Evolutionary conservation across 257 asterid genomes (phyloP).

Genomic region (Handroanthus guayacan): DNA sequence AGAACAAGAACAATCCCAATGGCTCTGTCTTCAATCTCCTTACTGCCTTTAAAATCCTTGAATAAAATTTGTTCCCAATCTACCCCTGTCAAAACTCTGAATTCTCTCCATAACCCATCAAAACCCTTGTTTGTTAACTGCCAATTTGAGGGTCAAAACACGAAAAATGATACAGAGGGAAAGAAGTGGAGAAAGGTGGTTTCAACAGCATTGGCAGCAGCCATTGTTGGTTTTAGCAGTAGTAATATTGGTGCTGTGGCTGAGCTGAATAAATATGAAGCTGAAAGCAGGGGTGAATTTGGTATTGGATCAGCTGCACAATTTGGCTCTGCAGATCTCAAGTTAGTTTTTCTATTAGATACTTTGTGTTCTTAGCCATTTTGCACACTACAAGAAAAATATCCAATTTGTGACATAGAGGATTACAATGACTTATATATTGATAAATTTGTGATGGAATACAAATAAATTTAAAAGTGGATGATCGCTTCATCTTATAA

Average conservation of each 20-base stretch:
- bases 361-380: background rate
- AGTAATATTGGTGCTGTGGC: constrained; percentile 69
- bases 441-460: too few species aligned
- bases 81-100: constrained; percentile 32
- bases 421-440: too few species aligned
- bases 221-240: constrained; percentile 63
- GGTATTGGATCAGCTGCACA: constrained; percentile 99
- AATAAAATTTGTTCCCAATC: constrained; percentile 43
- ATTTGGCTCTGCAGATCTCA: constrained; percentile 93
- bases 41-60: constrained; percentile 57
- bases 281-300: constrained; percentile 94
- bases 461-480: too few species aligned
- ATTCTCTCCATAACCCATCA: constrained; percentile 39
- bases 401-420: too few species aligned
- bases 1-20: constrained; percentile 39
- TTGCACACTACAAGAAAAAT: background rate
- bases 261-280: constrained; percentile 89
- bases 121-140: constrained; percentile 50
- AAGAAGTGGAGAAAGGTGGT: constrained; percentile 70
- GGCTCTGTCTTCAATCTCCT: constrained; percentile 74
- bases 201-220: constrained; percentile 83
- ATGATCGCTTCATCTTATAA: too few species aligned
- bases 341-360: constrained; percentile 45
- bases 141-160: constrained; percentile 41
- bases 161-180: constrained; percentile 46